Base-by-base conservation (phyloP, 495 filamentous ascomycete species). In the Aspergillus biplanus region DNA sequence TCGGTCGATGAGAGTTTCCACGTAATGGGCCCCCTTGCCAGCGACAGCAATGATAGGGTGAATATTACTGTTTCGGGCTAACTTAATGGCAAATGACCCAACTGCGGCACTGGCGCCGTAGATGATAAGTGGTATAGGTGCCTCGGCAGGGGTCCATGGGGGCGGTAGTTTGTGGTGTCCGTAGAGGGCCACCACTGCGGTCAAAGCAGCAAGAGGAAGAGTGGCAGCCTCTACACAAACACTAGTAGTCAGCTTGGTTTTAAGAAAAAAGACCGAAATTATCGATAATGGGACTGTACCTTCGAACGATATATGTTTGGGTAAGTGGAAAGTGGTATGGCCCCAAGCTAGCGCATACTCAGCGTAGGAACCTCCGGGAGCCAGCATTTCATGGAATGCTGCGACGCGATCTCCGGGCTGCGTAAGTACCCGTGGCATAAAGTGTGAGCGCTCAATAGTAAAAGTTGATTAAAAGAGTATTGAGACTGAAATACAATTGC, bases 141-240 rank as follows among this genome's bases (percentile, higher is more conserved):
- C 59, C 9, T 63, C 67, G n/a, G 80, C 68, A 2, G 79, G 77
- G 1, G 68, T 66, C 87, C 86, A 91, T 0, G 88, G 88, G 39
- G 82, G 71, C 6, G 89, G 88, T 0, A 92, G 84, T 5, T 70
- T 67, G 4, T 90, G 81, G 7, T 77, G 73, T 15, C 71, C 63
- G 65, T 88, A 89, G 0, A 92, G 75, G 2, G 83, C 88, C 4
- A 90, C 59, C 0, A 85, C 88, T 3, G 88, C 79, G 0, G 90
- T 92, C 83, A 91, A 84, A 47, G 86, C 87, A 4, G 90, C 89
- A 12, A 92, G 79, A 3, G 88, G 89, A 52, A 91, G 78, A 0
- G 89, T 83, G 1, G 89, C 83, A 8, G 83, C 89, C 69, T 90
- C 87, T 50, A 27, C 21, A 27, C 2, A 27, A 27, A 27, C 21